Conservation (phyloP, 2,329 filamentous ascomycete genomes). For the Exophiala xenobiotica region DNA sequence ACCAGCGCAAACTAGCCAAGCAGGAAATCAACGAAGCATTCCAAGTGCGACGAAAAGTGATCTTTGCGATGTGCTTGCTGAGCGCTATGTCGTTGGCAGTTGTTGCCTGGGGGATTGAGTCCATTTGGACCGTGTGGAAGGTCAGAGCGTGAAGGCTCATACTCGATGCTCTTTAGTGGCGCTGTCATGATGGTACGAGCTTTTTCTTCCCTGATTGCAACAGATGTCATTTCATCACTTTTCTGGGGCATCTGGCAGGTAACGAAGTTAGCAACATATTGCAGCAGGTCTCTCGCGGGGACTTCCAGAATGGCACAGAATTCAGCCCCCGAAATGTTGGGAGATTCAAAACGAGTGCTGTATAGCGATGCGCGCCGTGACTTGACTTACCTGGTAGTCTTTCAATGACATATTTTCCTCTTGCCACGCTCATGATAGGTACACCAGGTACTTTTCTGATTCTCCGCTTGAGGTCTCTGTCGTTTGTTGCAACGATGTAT, state of each 20-base stretch:
- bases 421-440: slow-evolving; percentile 71
- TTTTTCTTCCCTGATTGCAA: too few species aligned
- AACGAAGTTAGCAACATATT: slow-evolving; percentile 14
- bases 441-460: slow-evolving; percentile 77
- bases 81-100: slow-evolving; percentile 34
- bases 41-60: slow-evolving; percentile 56
- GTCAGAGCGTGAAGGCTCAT: slow-evolving; percentile 18
- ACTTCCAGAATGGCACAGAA: too few species aligned
- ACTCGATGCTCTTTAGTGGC: too few species aligned
- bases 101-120: slow-evolving; percentile 29
- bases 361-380: not conserved
- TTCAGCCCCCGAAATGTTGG: too few species aligned
- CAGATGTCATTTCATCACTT: slow-evolving; percentile 25
- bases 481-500: slow-evolving; percentile 71
- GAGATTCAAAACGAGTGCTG: too few species aligned
- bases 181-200: not conserved
- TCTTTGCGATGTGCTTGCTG: slow-evolving; percentile 49
- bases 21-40: slow-evolving; percentile 66
- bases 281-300: too few species aligned
- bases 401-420: slow-evolving; percentile 94
- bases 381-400: slow-evolving; percentile 65
- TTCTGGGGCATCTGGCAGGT: slow-evolving; percentile 24
- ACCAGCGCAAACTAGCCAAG: slow-evolving; percentile 60
- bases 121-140: slow-evolving; percentile 22
- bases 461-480: slow-evolving; percentile 75